A percentile compares a stretch with the other conserved stretches of the same genome.
Conservation (phyloP, 106 monocot species). For the Gastrodia elata region DNA sequence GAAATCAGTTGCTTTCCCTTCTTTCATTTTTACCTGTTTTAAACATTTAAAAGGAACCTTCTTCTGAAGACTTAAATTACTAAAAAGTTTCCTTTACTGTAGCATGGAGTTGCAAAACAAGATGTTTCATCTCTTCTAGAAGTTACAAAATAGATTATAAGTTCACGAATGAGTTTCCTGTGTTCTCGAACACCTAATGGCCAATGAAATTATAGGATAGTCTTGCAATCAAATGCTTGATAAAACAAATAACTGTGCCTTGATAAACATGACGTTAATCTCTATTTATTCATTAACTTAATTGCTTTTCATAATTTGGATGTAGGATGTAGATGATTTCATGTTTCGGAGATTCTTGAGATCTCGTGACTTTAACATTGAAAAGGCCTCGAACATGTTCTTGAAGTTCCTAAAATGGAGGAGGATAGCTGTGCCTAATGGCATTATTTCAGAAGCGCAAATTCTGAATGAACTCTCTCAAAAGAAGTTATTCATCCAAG, state of each 20-base stretch:
- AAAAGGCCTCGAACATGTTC: slow-evolving; percentile 42
- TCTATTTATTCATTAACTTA: not conserved
- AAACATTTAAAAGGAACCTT: no score
- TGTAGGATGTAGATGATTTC: slow-evolving; percentile 25
- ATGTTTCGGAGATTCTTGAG: slow-evolving; percentile 64
- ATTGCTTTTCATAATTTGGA: not conserved
- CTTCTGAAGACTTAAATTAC: no score
- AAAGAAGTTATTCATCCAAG: slow-evolving; percentile 48
- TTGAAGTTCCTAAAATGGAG: slow-evolving; percentile 61
- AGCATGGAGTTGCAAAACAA: no score
- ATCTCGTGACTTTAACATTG: slow-evolving; percentile 46
- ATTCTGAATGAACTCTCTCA: slow-evolving; percentile 50
- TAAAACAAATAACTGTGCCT: not conserved
- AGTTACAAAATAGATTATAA: no score
- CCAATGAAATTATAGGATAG: not conserved
- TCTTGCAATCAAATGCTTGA: not conserved
- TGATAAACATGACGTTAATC: not conserved
- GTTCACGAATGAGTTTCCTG: no score
- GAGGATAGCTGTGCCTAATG: slow-evolving; percentile 31
- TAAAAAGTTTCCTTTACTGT: no score
- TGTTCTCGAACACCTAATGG: not conserved
- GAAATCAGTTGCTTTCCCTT: no score
- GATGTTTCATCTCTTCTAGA: no score
- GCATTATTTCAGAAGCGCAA: slow-evolving; percentile 47
- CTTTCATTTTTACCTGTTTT: no score